phyloP scores from a whole-genome alignment of 2,329 filamentous ascomycete species.

The Fusarium duplospermum region DNA sequence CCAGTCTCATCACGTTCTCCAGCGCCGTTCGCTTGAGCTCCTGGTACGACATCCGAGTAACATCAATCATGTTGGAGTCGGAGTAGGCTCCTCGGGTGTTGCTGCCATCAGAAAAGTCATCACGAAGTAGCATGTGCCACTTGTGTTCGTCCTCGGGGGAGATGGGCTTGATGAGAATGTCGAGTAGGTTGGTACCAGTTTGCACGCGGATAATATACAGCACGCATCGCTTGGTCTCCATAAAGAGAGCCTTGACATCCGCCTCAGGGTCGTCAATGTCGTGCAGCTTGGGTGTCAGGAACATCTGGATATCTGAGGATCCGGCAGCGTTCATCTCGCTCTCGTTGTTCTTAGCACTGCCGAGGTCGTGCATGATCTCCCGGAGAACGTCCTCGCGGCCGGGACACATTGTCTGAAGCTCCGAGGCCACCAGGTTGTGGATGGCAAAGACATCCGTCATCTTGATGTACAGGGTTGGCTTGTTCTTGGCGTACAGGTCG shows the following conservation, averaged over 20 bases:
- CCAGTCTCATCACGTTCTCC: constrained; percentile 91
- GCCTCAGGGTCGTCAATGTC: constrained; percentile 93
- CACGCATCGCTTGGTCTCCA: constrained; percentile 97
- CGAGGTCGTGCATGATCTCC: constrained; percentile 92
- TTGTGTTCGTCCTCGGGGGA: constrained; percentile 87
- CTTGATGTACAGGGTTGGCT: constrained; percentile 99
- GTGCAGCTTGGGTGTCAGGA: constrained; percentile 88
- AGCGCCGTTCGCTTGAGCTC: constrained; percentile 93
- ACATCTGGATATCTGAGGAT: constrained; percentile 90
- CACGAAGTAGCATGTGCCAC: constrained; percentile 83
- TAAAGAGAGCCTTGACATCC: constrained; percentile 91
- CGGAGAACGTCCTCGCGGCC: constrained; percentile 87
- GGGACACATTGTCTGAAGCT: constrained; percentile 82
- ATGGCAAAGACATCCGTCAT: constrained; percentile 98
- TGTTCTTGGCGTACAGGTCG: constrained; percentile 94
- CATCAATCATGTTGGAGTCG: constrained; percentile 88
- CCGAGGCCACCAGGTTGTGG: constrained; percentile 85
- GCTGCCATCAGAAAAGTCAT: constrained; percentile 78
- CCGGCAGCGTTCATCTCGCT: constrained; percentile 90
- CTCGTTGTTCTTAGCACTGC: constrained; percentile 96
- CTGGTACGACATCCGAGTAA: constrained; percentile 88
- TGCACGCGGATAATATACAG: constrained; percentile 98
- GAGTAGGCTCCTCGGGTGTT: constrained; percentile 87
- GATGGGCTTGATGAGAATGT: constrained; percentile 93
- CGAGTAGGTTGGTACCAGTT: constrained; percentile 89